phyloP scores from a whole-genome alignment of 768 basidiomycete genomes.

The Mycena rosella region DNA sequence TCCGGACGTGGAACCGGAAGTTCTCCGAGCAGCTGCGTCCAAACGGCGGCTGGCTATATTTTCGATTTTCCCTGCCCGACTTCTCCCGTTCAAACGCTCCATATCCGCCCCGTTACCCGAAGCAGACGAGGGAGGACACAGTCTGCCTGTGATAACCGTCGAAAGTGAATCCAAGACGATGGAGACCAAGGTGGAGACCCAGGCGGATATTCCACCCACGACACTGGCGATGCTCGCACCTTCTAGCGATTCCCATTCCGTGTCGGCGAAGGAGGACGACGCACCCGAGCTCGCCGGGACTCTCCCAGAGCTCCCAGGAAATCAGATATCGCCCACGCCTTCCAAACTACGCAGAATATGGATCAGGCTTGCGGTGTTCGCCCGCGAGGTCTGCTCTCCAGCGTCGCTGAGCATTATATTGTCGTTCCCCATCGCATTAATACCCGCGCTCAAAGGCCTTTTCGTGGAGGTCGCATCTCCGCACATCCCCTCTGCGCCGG shows the following conservation, averaged over 20 bases:
- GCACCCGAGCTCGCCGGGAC: not conserved
- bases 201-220: not conserved
- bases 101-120: conserved; percentile 20
- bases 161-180: not conserved
- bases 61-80: conserved; percentile 6
- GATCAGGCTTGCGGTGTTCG: not conserved
- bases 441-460: conserved; percentile 70
- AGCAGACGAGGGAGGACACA: conserved; percentile 6
- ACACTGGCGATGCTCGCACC: not conserved
- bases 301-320: not conserved
- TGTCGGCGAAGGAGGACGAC: conserved; percentile 2
- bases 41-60: conserved; percentile 48
- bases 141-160: not conserved
- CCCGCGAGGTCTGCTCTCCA: conserved; percentile 53
- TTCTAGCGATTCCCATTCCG: conserved; percentile 2
- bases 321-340: not conserved
- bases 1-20: conserved; percentile 70
- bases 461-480: conserved; percentile 63
- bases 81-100: not conserved
- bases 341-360: not conserved
- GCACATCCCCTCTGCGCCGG: conserved; percentile 65
- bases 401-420: conserved; percentile 66
- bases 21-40: conserved; percentile 60
- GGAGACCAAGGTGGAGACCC: not conserved
- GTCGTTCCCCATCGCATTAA: conserved; percentile 67